phyloP scores from a whole-genome alignment of 202 grass and related monocot species.

The Bolboschoenoplectus hybrid region DNA sequence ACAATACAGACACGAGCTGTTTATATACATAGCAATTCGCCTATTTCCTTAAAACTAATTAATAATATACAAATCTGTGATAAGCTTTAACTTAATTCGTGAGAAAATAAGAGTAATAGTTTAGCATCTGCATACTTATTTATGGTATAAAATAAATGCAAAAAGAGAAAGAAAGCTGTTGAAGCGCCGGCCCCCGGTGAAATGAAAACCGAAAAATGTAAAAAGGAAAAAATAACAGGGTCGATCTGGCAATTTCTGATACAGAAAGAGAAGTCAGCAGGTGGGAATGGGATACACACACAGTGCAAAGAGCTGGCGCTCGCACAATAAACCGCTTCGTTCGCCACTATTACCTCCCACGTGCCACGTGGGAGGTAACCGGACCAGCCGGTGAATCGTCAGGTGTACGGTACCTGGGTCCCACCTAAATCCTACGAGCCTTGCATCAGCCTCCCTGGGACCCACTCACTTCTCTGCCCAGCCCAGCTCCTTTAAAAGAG shows the following conservation, averaged over 20 bases:
- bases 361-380: constrained; percentile 32
- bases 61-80: background rate
- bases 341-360: background rate
- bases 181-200: background rate
- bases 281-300: too few relatives aligned
- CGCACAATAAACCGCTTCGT: constrained; percentile 1
- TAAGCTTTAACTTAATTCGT: background rate
- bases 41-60: background rate
- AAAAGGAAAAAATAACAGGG: background rate
- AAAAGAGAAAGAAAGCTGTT: background rate
- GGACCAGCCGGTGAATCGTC: constrained; percentile 28
- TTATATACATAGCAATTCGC: background rate
- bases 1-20: background rate
- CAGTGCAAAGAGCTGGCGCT: background rate
- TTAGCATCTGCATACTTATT: background rate
- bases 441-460: constrained; percentile 4
- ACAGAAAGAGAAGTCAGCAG: background rate
- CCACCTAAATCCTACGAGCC: constrained; percentile 32
- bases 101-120: background rate
- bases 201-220: background rate
- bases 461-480: background rate
- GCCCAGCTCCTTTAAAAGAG: background rate
- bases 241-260: background rate
- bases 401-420: constrained; percentile 31
- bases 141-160: background rate